Conservation (phyloP, 2,329 filamentous ascomycete species). For the Epichloe sylvatica region DNA sequence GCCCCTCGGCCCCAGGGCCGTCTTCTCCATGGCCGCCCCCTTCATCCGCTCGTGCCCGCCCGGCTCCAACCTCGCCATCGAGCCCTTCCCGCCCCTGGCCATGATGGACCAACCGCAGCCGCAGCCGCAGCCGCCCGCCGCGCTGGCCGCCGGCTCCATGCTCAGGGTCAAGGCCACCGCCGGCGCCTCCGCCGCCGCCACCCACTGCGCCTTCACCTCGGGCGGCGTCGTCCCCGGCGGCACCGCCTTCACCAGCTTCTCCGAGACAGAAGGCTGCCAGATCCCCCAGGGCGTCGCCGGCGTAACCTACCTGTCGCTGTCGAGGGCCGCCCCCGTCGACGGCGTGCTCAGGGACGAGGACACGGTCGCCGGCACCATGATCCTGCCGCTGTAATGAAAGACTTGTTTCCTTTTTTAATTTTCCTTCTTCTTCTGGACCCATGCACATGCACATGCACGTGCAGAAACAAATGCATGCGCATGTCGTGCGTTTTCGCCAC, state of each 20-base stretch:
- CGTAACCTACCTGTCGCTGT: constrained; percentile 53
- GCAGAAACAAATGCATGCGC: too few relatives aligned
- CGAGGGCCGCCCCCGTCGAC: constrained; percentile 35
- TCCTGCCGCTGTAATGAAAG: constrained; percentile 29
- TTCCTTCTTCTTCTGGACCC: too few relatives aligned
- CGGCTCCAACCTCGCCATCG: constrained; percentile 48
- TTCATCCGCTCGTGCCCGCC: constrained; percentile 60
- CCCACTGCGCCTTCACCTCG: constrained; percentile 54
- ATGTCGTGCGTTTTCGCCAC: too few relatives aligned
- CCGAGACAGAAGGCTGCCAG: constrained; percentile 36
- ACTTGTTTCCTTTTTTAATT: not conserved
- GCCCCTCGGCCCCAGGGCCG: constrained; percentile 50
- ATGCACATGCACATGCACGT: too few relatives aligned
- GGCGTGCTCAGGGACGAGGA: constrained; percentile 46
- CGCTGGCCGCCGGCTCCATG: constrained; percentile 17
- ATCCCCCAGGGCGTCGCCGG: constrained; percentile 47
- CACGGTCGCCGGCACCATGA: constrained; percentile 51
- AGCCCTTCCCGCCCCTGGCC: not conserved
- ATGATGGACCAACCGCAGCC: constrained; percentile 20
- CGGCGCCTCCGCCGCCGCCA: constrained; percentile 20
- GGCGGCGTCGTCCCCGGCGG: constrained; percentile 41
- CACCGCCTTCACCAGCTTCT: constrained; percentile 45
- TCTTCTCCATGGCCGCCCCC: constrained; percentile 59
- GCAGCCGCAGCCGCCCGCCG: constrained; percentile 8
- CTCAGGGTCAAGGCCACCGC: too few relatives aligned